These are phyloP conservation scores for Orbilia quercus DNA, from an alignment of 2,329 filamentous ascomycete species.

Conservation along the genomic window DNA sequence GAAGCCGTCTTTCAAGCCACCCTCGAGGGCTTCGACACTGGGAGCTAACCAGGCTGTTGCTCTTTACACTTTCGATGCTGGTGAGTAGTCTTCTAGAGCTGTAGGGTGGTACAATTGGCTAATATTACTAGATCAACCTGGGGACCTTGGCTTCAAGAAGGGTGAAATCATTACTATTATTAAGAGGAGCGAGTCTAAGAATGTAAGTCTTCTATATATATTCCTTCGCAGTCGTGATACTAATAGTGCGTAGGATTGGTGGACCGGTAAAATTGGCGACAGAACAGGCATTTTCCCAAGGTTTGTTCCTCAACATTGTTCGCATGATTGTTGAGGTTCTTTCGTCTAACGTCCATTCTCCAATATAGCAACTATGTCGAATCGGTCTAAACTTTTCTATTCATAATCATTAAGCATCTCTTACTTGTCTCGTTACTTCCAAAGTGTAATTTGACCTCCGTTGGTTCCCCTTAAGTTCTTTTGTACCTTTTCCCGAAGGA, in stretches of 20 bases:
- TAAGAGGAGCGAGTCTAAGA: constrained; percentile 92
- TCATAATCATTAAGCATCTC: not conserved
- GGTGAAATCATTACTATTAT: constrained; percentile 94
- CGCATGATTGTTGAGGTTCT: not conserved
- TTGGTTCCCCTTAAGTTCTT: no score
- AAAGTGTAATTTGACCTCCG: no score
- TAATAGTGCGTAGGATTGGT: constrained; percentile 61
- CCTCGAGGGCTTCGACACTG: constrained; percentile 64
- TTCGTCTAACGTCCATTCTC: constrained; percentile 11
- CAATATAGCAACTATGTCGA: constrained; percentile 61
- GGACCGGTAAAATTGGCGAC: constrained; percentile 88
- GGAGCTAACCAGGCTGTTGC: constrained; percentile 84
- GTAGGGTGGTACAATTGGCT: not conserved
- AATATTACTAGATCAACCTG: constrained; percentile 73
- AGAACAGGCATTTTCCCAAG: constrained; percentile 93
- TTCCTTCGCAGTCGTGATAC: constrained; percentile 28
- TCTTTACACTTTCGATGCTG: constrained; percentile 91
- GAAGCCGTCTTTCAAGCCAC: constrained; percentile 80
- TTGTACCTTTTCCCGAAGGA: no score
- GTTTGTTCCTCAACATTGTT: constrained; percentile 63
- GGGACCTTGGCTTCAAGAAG: constrained; percentile 95
- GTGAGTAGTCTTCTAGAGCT: constrained; percentile 47
- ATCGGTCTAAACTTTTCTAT: constrained; percentile 56
- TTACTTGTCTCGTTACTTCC: not conserved
- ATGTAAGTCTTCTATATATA: constrained; percentile 67